A percentile compares a stretch with the other conserved stretches of the same genome.
These are phyloP conservation scores for Kodamaea sp. DNA, from an alignment of 1,139 yeast genomes.

Conservation along the genomic window DNA sequence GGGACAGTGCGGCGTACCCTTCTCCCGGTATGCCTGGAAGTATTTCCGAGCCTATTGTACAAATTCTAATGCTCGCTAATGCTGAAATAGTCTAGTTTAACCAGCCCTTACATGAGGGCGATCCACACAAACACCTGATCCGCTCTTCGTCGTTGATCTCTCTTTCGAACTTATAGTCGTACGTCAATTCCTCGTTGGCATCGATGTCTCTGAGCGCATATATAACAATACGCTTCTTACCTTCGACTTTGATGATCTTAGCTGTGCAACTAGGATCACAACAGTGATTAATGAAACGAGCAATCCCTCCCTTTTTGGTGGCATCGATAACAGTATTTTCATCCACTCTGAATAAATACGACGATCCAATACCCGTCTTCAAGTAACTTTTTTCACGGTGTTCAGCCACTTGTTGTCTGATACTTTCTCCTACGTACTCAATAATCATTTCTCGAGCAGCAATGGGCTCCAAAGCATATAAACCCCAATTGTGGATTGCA, in stretches of 20 bases:
- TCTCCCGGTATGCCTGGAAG: too few species aligned
- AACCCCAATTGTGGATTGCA: slow-evolving; percentile 97
- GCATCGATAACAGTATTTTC: slow-evolving; percentile 97
- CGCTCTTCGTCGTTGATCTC: slow-evolving; percentile 90
- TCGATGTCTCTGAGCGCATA: slow-evolving; percentile 89
- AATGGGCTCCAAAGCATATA: slow-evolving; percentile 92
- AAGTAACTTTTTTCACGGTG: slow-evolving; percentile 84
- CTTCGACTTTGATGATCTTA: slow-evolving; percentile 92
- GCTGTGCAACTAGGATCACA: slow-evolving; percentile 98
- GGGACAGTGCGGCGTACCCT: too few species aligned
- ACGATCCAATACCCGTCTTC: slow-evolving; percentile 92
- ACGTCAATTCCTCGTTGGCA: slow-evolving; percentile 90
- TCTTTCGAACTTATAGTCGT: slow-evolving; percentile 92
- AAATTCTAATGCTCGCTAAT: too few species aligned
- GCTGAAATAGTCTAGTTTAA: slow-evolving; percentile 69
- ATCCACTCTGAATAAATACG: slow-evolving; percentile 88
- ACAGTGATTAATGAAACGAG: slow-evolving; percentile 93
- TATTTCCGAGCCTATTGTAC: slow-evolving; percentile 2
- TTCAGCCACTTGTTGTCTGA: slow-evolving; percentile 93
- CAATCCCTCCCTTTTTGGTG: slow-evolving; percentile 95
- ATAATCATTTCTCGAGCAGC: slow-evolving; percentile 96
- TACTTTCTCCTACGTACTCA: slow-evolving; percentile 96
- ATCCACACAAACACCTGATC: slow-evolving; percentile 91
- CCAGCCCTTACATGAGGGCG: slow-evolving; percentile 90
- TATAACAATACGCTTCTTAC: slow-evolving; percentile 89